phyloP scores from a whole-genome alignment of 768 basidiomycete species.

The Holtermanniella nyarrowii region DNA sequence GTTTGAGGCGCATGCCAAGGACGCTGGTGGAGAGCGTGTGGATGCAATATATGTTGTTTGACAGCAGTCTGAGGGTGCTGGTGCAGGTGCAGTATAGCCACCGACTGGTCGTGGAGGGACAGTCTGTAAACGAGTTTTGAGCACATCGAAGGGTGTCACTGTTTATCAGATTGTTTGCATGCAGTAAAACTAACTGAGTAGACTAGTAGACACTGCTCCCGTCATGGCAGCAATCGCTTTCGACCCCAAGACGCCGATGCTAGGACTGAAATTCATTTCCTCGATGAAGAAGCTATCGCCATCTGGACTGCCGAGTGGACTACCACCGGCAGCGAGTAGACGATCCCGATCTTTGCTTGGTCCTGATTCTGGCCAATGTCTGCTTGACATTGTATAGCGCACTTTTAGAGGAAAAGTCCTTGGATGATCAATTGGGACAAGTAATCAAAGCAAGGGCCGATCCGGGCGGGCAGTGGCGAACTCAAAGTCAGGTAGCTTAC shows the following conservation, averaged over 20 bases:
- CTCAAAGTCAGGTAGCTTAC: too few relatives aligned
- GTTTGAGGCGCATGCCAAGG: slow-evolving; percentile 1
- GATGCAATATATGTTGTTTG: slow-evolving; percentile 31
- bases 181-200: slow-evolving; percentile 30
- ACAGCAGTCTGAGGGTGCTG: slow-evolving; percentile 29
- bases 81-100: not conserved
- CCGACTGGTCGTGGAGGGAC: slow-evolving; percentile 20
- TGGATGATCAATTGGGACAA: too few relatives aligned
- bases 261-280: not conserved
- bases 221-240: slow-evolving; percentile 38
- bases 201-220: slow-evolving; percentile 32
- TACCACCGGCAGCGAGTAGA: not conserved
- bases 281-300: not conserved
- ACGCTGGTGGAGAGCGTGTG: slow-evolving; percentile 39
- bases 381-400: too few relatives aligned
- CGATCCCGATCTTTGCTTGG: slow-evolving; percentile 5
- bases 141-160: slow-evolving; percentile 99
- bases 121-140: slow-evolving; percentile 96
- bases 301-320: not conserved
- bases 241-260: slow-evolving; percentile 29
- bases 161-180: slow-evolving; percentile 1
- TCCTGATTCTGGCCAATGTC: slow-evolving; percentile 35
- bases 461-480: too few relatives aligned
- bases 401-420: too few relatives aligned
- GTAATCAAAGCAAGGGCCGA: too few relatives aligned